Base-by-base conservation (phyloP, 768 basidiomycete genomes). In the Lactarius indigo region DNA sequence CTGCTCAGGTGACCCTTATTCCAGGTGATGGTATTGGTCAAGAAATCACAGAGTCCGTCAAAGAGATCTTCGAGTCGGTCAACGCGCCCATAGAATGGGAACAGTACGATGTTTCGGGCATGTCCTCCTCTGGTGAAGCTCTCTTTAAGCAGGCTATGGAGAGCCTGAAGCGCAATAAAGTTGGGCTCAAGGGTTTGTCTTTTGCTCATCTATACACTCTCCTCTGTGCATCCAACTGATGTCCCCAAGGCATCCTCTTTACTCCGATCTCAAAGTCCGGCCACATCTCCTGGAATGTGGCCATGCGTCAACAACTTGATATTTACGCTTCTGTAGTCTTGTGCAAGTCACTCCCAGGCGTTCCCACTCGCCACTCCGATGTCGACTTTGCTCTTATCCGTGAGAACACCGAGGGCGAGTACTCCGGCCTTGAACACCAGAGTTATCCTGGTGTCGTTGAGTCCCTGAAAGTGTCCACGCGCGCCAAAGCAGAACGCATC, bases 31-130 rank as follows among this genome's bases (percentile, higher is more conserved):
- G 97, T 81, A 89, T 99, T 74, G 97, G 97, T 69, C 85, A 87
- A 73, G 97, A 99, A 81, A 94, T 99, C 75, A 94, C 96, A 66
- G 93, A 96, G 79, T 96, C 94, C 1, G 96, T 99, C 72, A 98
- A 99, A 81, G 96, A 98, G 79, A 96, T 99, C 75, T 99, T 99
- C 75, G 94, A 96, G 77, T 85, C 92, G 71, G 87, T 94, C 76
- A 99, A 98, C 75, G 97, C 96, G 37, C 97, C 97, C 77, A 96
- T 99, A 79, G 94, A 98, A 76, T 97, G 94, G 92, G 96, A 98
- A 74, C 95, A 98, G 77, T 98, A 96, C 80, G 86, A 98, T 74
- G 95, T 99, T 70, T 96, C 95, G 47, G 97, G 97, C 66, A 88
- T 96, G 84, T 96, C 96, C 42, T 92, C 91, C 44, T 83, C 91